phyloP scores from a whole-genome alignment of 345 rosid species.

The Gossypioides kirkii region DNA sequence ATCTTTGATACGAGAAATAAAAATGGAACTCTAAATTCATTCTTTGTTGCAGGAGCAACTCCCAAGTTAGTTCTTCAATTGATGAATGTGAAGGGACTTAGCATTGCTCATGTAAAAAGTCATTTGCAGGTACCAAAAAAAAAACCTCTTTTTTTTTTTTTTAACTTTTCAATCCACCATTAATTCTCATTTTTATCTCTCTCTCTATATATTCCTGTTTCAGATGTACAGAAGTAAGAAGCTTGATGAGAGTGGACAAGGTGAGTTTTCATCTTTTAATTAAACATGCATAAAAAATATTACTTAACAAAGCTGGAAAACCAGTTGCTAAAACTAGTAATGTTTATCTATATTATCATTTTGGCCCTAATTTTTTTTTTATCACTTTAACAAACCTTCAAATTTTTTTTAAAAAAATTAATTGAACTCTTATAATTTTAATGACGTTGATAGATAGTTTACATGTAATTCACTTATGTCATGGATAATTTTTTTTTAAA shows the following conservation, averaged over 20 bases:
- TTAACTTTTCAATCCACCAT: not conserved
- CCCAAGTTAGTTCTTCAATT: slow-evolving; percentile 81
- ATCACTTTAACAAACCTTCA: too few species aligned
- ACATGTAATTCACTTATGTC: too few species aligned
- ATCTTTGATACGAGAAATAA: not conserved
- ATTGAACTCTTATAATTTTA: too few species aligned
- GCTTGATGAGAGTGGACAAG: slow-evolving; percentile 69
- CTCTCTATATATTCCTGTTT: not conserved
- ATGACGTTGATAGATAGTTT: too few species aligned
- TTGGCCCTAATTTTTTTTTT: too few species aligned
- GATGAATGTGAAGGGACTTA: slow-evolving; percentile 80
- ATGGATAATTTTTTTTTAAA: too few species aligned
- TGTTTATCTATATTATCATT: too few species aligned
- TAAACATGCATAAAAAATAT: too few species aligned
- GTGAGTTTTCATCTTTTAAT: slow-evolving; percentile 21
- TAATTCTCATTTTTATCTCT: not conserved
- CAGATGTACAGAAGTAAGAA: slow-evolving; percentile 93
- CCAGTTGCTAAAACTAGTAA: too few species aligned
- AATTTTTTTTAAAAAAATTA: too few species aligned
- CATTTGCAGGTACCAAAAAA: slow-evolving; percentile 61
- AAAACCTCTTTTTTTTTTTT: not conserved
- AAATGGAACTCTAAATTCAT: not conserved
- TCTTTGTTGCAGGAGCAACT: slow-evolving; percentile 55
- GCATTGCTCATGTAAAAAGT: slow-evolving; percentile 92
- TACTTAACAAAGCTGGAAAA: too few species aligned